Evolutionary conservation across 129 eudicot genomes (phyloP).

Genomic region (Tagetes erecta): DNA sequence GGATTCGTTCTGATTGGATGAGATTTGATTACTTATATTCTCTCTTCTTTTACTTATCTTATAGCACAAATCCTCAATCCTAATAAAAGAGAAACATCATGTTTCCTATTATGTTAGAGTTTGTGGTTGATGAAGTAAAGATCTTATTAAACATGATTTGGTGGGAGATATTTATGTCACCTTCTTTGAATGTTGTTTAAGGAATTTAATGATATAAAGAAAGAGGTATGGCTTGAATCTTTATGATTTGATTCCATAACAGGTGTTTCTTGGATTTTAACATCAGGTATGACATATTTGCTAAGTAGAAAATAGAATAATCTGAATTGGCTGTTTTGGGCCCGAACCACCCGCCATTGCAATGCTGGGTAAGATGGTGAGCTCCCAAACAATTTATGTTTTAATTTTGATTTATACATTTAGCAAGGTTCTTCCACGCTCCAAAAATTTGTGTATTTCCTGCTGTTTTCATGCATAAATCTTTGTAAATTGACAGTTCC

Average conservation of each 20-base stretch:
- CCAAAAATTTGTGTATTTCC: neutral
- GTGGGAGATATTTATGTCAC: conserved; percentile 14
- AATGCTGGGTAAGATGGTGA: conserved; percentile 14
- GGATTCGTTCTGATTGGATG: conserved; percentile 15
- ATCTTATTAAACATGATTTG: conserved; percentile 9
- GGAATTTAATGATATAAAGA: neutral
- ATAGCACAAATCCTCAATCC: neutral
- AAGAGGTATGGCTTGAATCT: conserved; percentile 10
- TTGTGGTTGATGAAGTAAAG: neutral
- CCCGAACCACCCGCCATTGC: neutral
- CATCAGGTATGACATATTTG: conserved; percentile 1
- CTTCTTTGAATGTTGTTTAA: conserved; percentile 8
- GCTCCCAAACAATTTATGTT: conserved; percentile 2
- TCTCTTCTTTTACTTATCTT: neutral
- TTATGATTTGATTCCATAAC: conserved; percentile 16
- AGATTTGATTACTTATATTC: neutral
- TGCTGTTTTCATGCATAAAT: conserved; percentile 8
- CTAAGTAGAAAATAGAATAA: neutral
- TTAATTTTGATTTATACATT: neutral
- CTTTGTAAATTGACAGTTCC: conserved; percentile 15
- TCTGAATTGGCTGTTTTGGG: neutral
- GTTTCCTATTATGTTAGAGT: neutral
- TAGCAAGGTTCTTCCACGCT: neutral
- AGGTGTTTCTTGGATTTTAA: conserved; percentile 15
- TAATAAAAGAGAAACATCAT: neutral